Evolutionary conservation across 768 basidiomycete species (phyloP), one percentile per base, ranked within the genome.

Genomic region (Mycena galopus): DNA sequence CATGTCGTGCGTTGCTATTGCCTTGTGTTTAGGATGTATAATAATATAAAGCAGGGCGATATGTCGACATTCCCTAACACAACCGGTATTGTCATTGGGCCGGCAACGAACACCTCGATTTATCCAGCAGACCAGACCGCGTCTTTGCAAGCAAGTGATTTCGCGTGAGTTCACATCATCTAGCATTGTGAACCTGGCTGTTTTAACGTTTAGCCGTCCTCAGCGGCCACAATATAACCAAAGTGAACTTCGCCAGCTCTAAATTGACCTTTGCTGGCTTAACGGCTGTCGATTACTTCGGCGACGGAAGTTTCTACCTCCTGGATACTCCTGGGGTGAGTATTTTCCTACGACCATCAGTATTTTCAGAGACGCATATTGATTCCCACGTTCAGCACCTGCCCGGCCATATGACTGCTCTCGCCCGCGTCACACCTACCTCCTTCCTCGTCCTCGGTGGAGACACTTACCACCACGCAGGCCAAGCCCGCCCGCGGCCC

Each of bases 21-120:
- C 21, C n/a, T 47, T 9, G 27, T 53, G 7, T 37, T 51, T 9
- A 19, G 29, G 19, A 57, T 23, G 51, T 17, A 4, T 11, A 23
- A 37, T 35, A 23, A 44, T 23, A 19, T 29, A 14, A 19, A 2
- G 8, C 7, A 56, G 55, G 69, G 69, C 1, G 75, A 76, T 51
- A 73, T 73, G 72, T 61, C 68, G 4, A 73, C 71, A 53, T 76
- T 76, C 55, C 73, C 72, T 12, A 55, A 69, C 37, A 30, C 58
- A 19, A 76, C 75, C 4, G 23, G 55, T 17, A 30, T 76, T 25
- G 35, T 73, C 19, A 62, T 76, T 17, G 69, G 69, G 16, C 29
- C 47, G 0, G 73, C 55, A 21, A 76, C 72, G 8, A 25, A 71
- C 29, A 29, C 51, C 30, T 3, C 53, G 4, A 65, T 55, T 4